Evolutionary conservation across 1,284 basidiomycete genomes (phyloP).

Genomic region (Jaminaea rosea): DNA sequence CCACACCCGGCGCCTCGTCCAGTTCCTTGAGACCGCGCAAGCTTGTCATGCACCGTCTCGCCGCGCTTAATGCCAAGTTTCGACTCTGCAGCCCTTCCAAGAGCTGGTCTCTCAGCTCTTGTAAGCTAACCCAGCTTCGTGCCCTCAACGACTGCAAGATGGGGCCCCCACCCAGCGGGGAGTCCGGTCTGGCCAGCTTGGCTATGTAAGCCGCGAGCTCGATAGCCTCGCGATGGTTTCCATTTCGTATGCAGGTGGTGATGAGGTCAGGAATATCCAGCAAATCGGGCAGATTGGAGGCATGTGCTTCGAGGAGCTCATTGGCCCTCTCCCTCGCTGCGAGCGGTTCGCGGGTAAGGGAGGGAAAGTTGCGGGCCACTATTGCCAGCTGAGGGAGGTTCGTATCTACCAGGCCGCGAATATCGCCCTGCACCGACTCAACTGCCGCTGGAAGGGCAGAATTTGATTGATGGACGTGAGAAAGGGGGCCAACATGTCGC

Average conservation of each 20-base stretch:
- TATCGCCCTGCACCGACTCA: neutral
- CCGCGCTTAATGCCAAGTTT: neutral
- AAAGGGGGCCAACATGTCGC: conserved; percentile 4
- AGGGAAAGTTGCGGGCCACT: neutral
- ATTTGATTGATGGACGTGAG: conserved; percentile 3
- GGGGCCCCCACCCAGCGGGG: neutral
- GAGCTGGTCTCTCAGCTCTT: neutral
- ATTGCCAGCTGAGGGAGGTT: neutral
- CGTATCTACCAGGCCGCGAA: neutral
- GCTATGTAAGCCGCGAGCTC: conserved; percentile 4
- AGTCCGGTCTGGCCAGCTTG: neutral
- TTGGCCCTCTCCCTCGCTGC: neutral
- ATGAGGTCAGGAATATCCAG: conserved; percentile 4
- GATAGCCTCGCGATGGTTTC: conserved; percentile 4
- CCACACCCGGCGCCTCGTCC: neutral
- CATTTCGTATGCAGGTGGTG: neutral
- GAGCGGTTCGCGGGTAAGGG: neutral
- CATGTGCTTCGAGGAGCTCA: conserved; percentile 2
- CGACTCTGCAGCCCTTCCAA: neutral
- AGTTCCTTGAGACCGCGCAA: neutral
- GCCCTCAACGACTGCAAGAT: neutral
- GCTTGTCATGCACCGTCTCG: no score
- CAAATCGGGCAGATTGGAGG: neutral
- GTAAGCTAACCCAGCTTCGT: neutral
- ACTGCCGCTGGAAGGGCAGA: neutral